Conservation (phyloP, 345 rosid genomes). For the Linum usitatissimum region DNA sequence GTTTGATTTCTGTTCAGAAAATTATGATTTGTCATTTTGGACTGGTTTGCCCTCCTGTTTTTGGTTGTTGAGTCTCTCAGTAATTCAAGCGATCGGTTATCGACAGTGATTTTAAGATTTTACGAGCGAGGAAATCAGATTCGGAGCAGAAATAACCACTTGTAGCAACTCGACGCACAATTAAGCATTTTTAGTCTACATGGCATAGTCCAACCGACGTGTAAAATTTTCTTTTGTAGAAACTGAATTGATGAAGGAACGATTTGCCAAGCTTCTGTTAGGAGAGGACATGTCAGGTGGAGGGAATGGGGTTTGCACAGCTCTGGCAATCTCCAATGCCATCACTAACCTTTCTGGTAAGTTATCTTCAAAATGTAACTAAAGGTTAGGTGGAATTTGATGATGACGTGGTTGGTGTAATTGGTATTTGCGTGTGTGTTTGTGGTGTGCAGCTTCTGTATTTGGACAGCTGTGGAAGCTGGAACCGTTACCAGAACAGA, state of each 20-base stretch:
- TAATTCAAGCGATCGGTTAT: background rate
- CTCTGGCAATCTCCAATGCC: slow-evolving; percentile 39
- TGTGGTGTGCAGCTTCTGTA: slow-evolving; percentile 17
- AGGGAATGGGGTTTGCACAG: slow-evolving; percentile 36
- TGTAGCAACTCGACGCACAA: too few species aligned
- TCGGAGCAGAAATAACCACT: too few species aligned
- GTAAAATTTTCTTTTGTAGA: slow-evolving; percentile 13
- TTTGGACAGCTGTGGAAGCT: slow-evolving; percentile 23
- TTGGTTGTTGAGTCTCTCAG: background rate
- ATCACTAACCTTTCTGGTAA: slow-evolving; percentile 28
- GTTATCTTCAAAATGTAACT: background rate
- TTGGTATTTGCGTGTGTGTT: background rate
- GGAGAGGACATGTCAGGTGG: slow-evolving; percentile 60
- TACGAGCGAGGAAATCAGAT: too few species aligned
- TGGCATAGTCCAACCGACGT: background rate
- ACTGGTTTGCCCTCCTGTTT: background rate
- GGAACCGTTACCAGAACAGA: slow-evolving; percentile 16
- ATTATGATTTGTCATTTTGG: background rate
- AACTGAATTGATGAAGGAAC: slow-evolving; percentile 35
- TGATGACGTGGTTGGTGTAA: background rate
- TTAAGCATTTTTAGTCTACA: background rate
- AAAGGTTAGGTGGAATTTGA: background rate
- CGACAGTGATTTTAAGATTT: background rate
- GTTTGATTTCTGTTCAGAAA: background rate
- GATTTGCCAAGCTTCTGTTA: slow-evolving; percentile 42